These are phyloP conservation scores for Tetrapisispora iriomotensis DNA, from an alignment of 805 yeast species.

Conservation along the genomic window DNA sequence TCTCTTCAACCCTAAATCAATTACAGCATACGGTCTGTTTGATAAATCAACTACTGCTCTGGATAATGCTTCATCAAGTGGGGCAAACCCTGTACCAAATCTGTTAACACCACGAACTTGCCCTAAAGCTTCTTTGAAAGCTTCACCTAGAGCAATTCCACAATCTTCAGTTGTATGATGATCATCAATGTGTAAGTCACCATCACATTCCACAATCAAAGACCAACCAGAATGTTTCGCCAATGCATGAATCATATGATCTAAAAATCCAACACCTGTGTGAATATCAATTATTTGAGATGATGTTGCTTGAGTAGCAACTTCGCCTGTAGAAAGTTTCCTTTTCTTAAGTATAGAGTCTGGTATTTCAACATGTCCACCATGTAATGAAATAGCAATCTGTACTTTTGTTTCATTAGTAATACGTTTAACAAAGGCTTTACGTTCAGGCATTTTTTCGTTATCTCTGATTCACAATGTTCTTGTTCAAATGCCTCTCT, in stretches of 20 bases:
- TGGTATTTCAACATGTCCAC: constrained; percentile 63
- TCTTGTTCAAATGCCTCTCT: too few species aligned
- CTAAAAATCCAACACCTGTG: constrained; percentile 91
- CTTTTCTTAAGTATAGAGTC: constrained; percentile 42
- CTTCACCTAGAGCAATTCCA: constrained; percentile 82
- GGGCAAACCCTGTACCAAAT: constrained; percentile 90
- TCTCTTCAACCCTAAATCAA: constrained; percentile 81
- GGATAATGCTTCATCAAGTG: constrained; percentile 90
- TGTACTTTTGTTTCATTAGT: constrained; percentile 94
- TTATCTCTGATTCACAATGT: too few species aligned
- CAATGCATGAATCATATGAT: constrained; percentile 95
- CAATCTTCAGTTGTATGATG: constrained; percentile 96
- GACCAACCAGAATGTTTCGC: constrained; percentile 98
- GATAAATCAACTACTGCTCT: constrained; percentile 95
- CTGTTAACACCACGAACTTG: constrained; percentile 83
- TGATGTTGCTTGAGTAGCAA: constrained; percentile 60
- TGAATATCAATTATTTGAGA: constrained; percentile 70
- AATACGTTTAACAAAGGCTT: constrained; percentile 38
- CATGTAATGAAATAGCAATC: constrained; percentile 73
- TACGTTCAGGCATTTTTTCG: constrained; percentile 19
- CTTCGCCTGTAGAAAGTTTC: constrained; percentile 29
- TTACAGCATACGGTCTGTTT: constrained; percentile 84
- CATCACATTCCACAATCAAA: constrained; percentile 75
- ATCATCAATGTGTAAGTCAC: constrained; percentile 93
- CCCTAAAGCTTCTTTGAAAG: constrained; percentile 85